These are phyloP conservation scores for Xylariales sp. DNA, from an alignment of 2,329 filamentous ascomycete species.

Conservation along the genomic window DNA sequence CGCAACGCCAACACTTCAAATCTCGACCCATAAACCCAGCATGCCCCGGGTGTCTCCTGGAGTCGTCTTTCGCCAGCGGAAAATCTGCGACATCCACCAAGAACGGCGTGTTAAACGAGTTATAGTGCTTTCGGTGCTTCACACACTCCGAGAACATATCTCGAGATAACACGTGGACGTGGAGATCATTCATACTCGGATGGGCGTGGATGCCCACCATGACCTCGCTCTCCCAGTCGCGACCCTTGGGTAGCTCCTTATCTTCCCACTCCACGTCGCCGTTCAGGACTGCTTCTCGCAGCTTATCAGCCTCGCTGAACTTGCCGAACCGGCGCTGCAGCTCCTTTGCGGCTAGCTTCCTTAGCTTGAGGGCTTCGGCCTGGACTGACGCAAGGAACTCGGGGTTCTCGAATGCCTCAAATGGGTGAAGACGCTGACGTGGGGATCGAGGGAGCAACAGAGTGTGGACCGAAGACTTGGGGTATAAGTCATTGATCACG, in stretches of 20 bases:
- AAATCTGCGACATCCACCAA: conserved; percentile 76
- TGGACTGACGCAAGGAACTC: conserved; percentile 63
- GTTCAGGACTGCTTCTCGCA: conserved; percentile 63
- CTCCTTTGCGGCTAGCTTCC: conserved; percentile 65
- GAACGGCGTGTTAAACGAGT: conserved; percentile 84
- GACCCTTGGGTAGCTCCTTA: conserved; percentile 57
- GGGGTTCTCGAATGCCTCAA: conserved; percentile 68
- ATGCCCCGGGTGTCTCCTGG: conserved; percentile 50
- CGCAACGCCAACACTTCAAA: conserved; percentile 82
- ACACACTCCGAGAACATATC: conserved; percentile 71
- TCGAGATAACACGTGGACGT: conserved; percentile 79
- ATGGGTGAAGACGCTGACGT: conserved; percentile 64
- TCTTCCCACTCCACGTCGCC: conserved; percentile 43
- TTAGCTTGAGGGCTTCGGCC: conserved; percentile 57
- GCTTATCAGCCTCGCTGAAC: conserved; percentile 57
- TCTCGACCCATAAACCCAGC: conserved; percentile 59
- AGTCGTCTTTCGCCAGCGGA: conserved; percentile 64
- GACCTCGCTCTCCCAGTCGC: conserved; percentile 75
- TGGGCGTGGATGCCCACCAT: conserved; percentile 77
- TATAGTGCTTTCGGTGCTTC: conserved; percentile 84
- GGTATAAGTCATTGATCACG: conserved; percentile 76
- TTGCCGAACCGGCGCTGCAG: conserved; percentile 64
- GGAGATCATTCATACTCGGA: conserved; percentile 88
- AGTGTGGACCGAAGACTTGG: conserved; percentile 79
- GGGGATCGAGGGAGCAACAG: conserved; percentile 74